phyloP scores from a whole-genome alignment of 2,329 filamentous ascomycete species.

The Tricladium varicosporioides region DNA sequence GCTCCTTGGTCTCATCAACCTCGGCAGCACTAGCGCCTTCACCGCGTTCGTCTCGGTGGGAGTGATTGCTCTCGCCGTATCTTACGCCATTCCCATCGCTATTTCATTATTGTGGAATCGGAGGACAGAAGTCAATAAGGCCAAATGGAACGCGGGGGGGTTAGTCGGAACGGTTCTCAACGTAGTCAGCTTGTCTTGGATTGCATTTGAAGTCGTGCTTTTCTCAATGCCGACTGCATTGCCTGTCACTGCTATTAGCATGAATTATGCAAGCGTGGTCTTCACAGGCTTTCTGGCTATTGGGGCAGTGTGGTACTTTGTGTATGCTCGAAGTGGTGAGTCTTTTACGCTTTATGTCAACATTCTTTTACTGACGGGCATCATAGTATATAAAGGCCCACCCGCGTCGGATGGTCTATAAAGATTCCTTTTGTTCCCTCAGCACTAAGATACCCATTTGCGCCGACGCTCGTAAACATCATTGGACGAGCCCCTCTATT shows the following conservation, averaged over 20 bases:
- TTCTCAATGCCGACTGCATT: slow-evolving; percentile 62
- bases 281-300: slow-evolving; percentile 53
- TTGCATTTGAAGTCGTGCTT: slow-evolving; percentile 58
- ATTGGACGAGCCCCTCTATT: too few species aligned
- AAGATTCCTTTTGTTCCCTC: too few species aligned
- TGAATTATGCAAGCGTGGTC: slow-evolving; percentile 52
- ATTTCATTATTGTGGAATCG: slow-evolving; percentile 68
- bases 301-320: slow-evolving; percentile 47
- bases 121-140: slow-evolving; percentile 46
- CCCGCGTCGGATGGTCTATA: slow-evolving; percentile 23
- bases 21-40: slow-evolving; percentile 66
- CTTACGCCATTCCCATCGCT: slow-evolving; percentile 71
- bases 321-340: slow-evolving; percentile 51
- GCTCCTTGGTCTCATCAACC: slow-evolving; percentile 67
- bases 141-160: slow-evolving; percentile 63
- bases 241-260: slow-evolving; percentile 55
- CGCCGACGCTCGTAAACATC: too few species aligned
- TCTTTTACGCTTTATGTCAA: slow-evolving; percentile 9
- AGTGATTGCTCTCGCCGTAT: slow-evolving; percentile 69
- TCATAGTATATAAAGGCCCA: slow-evolving; percentile 24
- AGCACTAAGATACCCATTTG: too few species aligned
- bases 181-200: slow-evolving; percentile 53
- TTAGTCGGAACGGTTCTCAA: slow-evolving; percentile 47
- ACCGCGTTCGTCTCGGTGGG: slow-evolving; percentile 70
- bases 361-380: background rate